These are phyloP conservation scores for Alternaria longipes DNA, from an alignment of 2,329 filamentous ascomycete genomes.

Conservation along the genomic window DNA sequence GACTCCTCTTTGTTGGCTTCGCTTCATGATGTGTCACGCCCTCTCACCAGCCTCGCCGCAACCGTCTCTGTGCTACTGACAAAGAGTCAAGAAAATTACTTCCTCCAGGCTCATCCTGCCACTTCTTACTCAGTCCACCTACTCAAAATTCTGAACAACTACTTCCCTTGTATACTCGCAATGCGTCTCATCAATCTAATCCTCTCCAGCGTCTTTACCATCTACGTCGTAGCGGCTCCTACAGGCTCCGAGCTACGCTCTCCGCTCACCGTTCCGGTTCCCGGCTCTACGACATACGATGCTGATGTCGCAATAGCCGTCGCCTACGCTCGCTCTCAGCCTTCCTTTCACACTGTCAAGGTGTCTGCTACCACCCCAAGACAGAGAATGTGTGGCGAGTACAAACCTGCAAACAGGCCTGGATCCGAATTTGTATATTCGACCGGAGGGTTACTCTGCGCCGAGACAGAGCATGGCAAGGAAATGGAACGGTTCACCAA, in stretches of 20 bases:
- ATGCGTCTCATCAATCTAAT: neutral
- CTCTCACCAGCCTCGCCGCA: neutral
- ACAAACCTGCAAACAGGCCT: neutral
- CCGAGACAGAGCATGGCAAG: neutral
- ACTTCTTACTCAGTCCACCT: neutral
- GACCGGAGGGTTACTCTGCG: neutral
- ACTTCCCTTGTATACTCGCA: neutral
- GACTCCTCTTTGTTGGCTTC: neutral
- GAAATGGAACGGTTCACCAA: neutral
- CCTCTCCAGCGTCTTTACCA: neutral
- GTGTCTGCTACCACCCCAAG: neutral
- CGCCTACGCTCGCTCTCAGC: neutral
- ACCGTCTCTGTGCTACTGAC: neutral
- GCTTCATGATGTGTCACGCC: neutral
- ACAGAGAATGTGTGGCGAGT: neutral
- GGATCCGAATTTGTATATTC: neutral
- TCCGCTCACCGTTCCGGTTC: neutral
- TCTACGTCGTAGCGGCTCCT: neutral
- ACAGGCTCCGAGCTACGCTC: neutral
- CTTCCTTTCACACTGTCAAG: neutral
- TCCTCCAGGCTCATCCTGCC: neutral
- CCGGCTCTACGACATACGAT: conserved; percentile 2
- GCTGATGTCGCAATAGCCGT: neutral
- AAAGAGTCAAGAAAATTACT: neutral
- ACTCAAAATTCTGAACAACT: neutral